Evolutionary conservation across 2,329 filamentous ascomycete genomes (phyloP), one percentile per base, ranked within the genome.

Genomic region (Emergomyces africanus): DNA sequence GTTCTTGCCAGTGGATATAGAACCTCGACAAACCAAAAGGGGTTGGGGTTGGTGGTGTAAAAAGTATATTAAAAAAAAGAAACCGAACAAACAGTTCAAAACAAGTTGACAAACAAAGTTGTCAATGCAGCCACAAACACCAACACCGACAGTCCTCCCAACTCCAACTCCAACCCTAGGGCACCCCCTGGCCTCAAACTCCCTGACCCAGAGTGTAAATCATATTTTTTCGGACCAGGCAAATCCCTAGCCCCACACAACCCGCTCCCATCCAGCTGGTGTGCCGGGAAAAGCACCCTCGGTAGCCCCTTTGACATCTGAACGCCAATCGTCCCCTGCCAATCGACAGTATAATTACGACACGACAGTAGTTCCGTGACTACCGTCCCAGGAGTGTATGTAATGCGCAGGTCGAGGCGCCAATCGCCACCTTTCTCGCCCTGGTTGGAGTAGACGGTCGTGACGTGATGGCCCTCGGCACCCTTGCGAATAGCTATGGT

Each of bases 401-500:
- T 80, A 51, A 46, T 58, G 59, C 73, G 71, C 65, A 80, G 71
- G 20, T 70, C 77, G n/a, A 82, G 68, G 20, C 68, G 74, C 62
- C 78, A 80, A 10, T 62, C 61, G 23, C 63, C 60, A 50, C 73
- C 71, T 10, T 73, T 68, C 57, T 66, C 64, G 54, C 77, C 75
- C 20, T 75, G 74, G 53, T 74, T 68, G 54, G 76, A 74, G 41
- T 80, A 70, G 18, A 81, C 66, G 10, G 72, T 72, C 5, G 71
- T 66, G 6, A 71, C 61, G 54, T 74, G 73, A n/a, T 15, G 23
- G 37, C 53, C 53, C 23, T 55, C 23, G 44, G 69, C 67, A 3
- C 75, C 77, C 60, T 77, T 76, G 20, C 77, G 72, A 67, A 79
- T 74, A 2, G 72, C 77, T 14, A 80, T 63, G 10, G 73, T 75